Evolutionary conservation across 768 basidiomycete genomes (phyloP).

Genomic region (Boletus reticulatus): DNA sequence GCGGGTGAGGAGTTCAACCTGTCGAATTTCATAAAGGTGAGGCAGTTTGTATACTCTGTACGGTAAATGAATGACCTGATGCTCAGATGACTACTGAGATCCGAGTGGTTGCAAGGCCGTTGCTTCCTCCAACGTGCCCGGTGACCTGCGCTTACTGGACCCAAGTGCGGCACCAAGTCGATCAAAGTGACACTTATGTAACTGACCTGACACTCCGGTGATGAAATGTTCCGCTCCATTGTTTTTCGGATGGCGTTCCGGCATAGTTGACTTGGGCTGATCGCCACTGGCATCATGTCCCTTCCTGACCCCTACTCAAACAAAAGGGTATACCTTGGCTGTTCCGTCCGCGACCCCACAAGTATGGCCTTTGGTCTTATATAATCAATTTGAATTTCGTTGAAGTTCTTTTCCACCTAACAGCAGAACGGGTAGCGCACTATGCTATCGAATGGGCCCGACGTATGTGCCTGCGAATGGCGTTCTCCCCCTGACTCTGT

Average conservation of each 20-base stretch:
- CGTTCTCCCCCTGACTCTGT: background rate
- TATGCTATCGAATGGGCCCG: background rate
- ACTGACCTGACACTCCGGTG: background rate
- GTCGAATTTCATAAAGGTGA: background rate
- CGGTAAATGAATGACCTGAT: slow-evolving; percentile 1
- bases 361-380: background rate
- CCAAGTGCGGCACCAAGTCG: background rate
- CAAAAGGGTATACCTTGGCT: background rate
- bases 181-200: slow-evolving; percentile 3
- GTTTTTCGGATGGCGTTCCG: slow-evolving; percentile 3
- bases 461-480: slow-evolving; percentile 2
- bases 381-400: slow-evolving; percentile 9
- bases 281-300: background rate
- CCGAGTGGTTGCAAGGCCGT: slow-evolving; percentile 6
- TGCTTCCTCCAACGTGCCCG: background rate
- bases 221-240: background rate
- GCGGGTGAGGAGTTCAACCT: background rate
- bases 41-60: background rate
- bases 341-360: background rate
- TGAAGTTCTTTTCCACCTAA: background rate
- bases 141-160: background rate
- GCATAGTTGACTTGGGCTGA: background rate
- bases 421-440: background rate
- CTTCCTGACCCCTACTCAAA: background rate
- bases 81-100: slow-evolving; percentile 10